Base-by-base conservation (phyloP, 495 filamentous ascomycete species). In the Zalerion maritima region DNA sequence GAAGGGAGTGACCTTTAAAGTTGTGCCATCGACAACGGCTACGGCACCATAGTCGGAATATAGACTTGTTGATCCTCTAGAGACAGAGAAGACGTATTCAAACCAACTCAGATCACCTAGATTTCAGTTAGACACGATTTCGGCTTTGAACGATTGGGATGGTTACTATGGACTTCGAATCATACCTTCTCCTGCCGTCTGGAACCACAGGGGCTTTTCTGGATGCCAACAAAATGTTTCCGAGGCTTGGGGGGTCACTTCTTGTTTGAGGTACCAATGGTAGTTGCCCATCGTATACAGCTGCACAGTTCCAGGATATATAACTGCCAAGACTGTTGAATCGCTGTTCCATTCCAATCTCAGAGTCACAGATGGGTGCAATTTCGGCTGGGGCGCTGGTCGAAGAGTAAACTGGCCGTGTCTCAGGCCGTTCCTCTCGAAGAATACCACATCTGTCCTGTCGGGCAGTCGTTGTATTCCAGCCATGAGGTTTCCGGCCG, bases 221-320 rank as follows among this genome's bases (percentile, higher is more conserved):
- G 81, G 73, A 52, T 96, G 82, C 89, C 89, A 97, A 73, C 50
- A 21, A 55, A 48, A 37, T 47, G 52, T 19, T 51, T 51, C 27
- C 22, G 49, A 6, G 26, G 28, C 13, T 35, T 36, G 3, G 37
- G 34, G 4, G 35, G 31, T 2, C 26, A 8, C 1, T 45, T 97
- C 89, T 54, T 94, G 87, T 54, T 96, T 97, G n/a, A 96, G 58
- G 46, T 96, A 96, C 64, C 85, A 96, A 44, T 97, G 81, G 43
- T 97, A 97, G 47, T 97, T 97, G 6, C 85, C 80, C 62, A 78
- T 89, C 2, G 81, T 91, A 86, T 89, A 97, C n/a, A 96, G 57
- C 41, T 97, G 89, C 10, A 87, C 57, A 13, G 64, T 64, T n/a
- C n/a, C n/a, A n/a, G n/a, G n/a, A n/a, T n/a, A n/a, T n/a, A n/a